Conservation (phyloP, 352 stramenopile genomes). For the Paralagenidium karlingii region DNA sequence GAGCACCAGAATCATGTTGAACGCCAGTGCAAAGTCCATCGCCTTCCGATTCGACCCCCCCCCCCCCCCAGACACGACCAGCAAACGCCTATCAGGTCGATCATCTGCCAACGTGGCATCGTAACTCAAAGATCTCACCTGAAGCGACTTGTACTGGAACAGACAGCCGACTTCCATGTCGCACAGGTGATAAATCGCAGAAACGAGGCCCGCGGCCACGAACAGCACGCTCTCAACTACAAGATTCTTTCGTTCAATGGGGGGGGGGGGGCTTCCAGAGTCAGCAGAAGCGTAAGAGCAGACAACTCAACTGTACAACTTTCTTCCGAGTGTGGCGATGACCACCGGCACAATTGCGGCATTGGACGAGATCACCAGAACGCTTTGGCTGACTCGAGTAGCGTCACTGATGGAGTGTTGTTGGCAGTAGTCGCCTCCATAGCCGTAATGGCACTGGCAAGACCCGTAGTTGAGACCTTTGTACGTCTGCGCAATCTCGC, state of each 20-base stretch:
- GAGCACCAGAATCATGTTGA: conserved; percentile 27
- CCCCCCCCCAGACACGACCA: no score
- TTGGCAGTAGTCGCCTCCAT: conserved; percentile 17
- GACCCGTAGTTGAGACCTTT: conserved; percentile 15
- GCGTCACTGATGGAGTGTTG: conserved; percentile 3
- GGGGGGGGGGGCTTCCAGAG: no score
- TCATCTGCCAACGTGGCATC: not conserved
- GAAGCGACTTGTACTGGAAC: conserved; percentile 18
- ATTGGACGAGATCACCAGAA: conserved; percentile 20
- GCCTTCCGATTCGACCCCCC: not conserved
- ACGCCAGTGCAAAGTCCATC: conserved; percentile 29
- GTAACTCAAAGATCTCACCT: conserved; percentile 4
- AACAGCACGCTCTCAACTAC: conserved; percentile 25
- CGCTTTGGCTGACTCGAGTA: conserved; percentile 13
- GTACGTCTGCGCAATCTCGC: conserved; percentile 13
- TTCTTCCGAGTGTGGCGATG: conserved; percentile 12
- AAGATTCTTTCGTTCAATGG: no score
- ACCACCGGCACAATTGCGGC: conserved; percentile 16
- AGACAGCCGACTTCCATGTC: conserved; percentile 19
- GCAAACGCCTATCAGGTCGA: no score
- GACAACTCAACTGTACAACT: conserved; percentile 26
- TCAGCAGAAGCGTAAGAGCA: no score
- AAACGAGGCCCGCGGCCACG: conserved; percentile 13
- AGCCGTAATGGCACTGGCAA: conserved; percentile 22
- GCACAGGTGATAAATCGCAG: conserved; percentile 22